These are phyloP conservation scores for Cercospora janseana DNA, from an alignment of 2,329 filamentous ascomycete genomes.

Conservation along the genomic window DNA sequence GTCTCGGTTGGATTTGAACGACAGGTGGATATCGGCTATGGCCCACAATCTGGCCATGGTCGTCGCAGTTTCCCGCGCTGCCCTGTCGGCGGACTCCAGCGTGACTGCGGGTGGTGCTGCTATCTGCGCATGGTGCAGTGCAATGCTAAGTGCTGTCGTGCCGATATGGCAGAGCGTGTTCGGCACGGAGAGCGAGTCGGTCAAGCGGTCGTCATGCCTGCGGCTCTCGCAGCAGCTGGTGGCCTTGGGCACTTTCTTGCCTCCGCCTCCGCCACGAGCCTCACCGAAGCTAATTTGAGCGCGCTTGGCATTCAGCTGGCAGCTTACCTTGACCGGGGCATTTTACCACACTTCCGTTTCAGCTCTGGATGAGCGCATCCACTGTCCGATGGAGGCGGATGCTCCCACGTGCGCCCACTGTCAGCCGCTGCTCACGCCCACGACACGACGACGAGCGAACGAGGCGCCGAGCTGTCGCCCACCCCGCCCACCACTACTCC, in stretches of 20 bases:
- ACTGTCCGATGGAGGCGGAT: background rate
- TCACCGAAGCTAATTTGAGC: constrained; percentile 11
- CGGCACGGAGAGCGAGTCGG: background rate
- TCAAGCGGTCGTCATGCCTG: constrained; percentile 2
- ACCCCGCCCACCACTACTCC: too few species aligned
- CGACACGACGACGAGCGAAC: too few species aligned
- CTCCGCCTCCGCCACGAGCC: constrained; percentile 5
- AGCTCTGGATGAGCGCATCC: background rate
- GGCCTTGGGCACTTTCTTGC: background rate
- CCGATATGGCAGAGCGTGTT: too few species aligned
- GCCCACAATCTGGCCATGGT: constrained; percentile 40
- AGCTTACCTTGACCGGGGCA: constrained; percentile 5
- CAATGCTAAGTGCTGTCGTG: too few species aligned
- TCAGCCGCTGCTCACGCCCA: too few species aligned
- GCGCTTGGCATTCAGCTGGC: constrained; percentile 7
- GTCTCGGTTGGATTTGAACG: constrained; percentile 48
- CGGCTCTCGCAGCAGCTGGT: background rate
- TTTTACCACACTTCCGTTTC: background rate
- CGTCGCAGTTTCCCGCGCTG: background rate
- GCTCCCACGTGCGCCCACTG: too few species aligned
- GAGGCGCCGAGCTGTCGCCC: too few species aligned
- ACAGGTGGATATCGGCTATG: constrained; percentile 49
- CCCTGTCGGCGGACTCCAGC: background rate
- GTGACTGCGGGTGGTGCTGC: background rate
- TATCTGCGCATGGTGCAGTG: constrained; percentile 5